Evolutionary conservation across 768 basidiomycete species (phyloP).

Genomic region (Boletus rubroflammeus): DNA sequence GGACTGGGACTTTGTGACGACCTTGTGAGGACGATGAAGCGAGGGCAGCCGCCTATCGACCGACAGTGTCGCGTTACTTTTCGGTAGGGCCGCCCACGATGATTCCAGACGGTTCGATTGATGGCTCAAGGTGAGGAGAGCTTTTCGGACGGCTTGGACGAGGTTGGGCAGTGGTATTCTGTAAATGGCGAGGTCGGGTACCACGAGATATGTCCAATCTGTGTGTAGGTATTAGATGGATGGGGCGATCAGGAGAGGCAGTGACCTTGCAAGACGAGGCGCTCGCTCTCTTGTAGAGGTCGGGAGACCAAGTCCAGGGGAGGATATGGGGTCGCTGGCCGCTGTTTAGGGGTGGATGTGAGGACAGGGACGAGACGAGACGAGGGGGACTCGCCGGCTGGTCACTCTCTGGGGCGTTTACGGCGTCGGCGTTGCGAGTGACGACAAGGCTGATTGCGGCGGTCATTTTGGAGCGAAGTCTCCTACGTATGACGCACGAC

Average conservation of each 20-base stretch:
- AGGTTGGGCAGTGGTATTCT: slow-evolving; percentile 24
- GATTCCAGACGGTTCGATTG: slow-evolving; percentile 10
- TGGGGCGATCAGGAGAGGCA: not conserved
- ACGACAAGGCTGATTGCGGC: slow-evolving; percentile 21
- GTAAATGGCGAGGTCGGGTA: slow-evolving; percentile 24
- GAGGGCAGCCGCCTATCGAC: not conserved
- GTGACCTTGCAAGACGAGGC: slow-evolving; percentile 19
- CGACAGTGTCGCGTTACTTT: not conserved
- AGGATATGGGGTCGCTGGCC: not conserved
- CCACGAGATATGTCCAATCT: slow-evolving; percentile 31
- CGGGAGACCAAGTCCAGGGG: slow-evolving; percentile 1
- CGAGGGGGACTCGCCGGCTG: not conserved
- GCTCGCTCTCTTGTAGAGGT: not conserved
- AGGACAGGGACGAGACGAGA: no score
- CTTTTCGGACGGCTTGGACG: slow-evolving; percentile 22
- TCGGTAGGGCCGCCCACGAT: slow-evolving; percentile 11
- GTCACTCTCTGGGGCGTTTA: not conserved
- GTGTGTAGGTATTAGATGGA: not conserved
- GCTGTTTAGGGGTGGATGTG: not conserved
- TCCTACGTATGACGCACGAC: slow-evolving; percentile 17
- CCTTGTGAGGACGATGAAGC: not conserved
- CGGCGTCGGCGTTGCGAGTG: slow-evolving; percentile 11
- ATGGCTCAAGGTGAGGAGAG: slow-evolving; percentile 9
- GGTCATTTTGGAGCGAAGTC: slow-evolving; percentile 21
- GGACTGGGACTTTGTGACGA: not conserved